Conservation (phyloP, 306 rosid species). For the Citrullus mucosospermus region DNA sequence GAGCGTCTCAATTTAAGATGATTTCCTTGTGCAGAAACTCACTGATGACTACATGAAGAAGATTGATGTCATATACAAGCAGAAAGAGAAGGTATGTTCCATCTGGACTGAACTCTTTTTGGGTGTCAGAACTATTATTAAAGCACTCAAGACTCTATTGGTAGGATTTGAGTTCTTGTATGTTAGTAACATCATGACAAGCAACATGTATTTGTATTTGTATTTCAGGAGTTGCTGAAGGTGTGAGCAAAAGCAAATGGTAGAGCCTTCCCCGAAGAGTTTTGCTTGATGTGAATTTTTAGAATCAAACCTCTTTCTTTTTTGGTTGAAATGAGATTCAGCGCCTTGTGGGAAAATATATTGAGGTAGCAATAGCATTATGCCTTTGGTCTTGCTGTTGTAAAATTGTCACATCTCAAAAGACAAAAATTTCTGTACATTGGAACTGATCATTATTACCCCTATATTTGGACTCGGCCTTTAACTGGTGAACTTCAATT, state of each 20-base stretch:
- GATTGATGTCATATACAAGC: conserved; percentile 59
- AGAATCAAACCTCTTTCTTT: neutral
- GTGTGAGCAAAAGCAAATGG: conserved; percentile 28
- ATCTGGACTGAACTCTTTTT: neutral
- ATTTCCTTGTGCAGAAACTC: conserved; percentile 52
- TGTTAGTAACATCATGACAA: neutral
- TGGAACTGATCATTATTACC: neutral
- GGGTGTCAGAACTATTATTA: neutral
- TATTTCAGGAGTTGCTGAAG: conserved; percentile 82
- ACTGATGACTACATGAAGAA: conserved; percentile 84
- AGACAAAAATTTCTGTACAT: neutral
- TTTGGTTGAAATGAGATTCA: neutral
- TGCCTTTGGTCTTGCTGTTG: neutral
- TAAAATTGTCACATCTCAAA: neutral
- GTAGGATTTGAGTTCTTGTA: neutral
- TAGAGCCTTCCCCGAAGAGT: neutral
- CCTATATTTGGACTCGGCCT: neutral
- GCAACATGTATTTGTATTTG: neutral
- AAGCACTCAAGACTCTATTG: neutral
- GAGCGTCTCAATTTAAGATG: neutral
- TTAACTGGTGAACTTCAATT: neutral
- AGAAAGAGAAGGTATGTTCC: conserved; percentile 68
- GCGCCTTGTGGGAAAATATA: neutral
- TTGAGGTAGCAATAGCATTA: neutral
- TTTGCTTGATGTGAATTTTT: neutral